phyloP scores from a whole-genome alignment of 2,329 filamentous ascomycete species.

The Sporothrix brasiliensis region DNA sequence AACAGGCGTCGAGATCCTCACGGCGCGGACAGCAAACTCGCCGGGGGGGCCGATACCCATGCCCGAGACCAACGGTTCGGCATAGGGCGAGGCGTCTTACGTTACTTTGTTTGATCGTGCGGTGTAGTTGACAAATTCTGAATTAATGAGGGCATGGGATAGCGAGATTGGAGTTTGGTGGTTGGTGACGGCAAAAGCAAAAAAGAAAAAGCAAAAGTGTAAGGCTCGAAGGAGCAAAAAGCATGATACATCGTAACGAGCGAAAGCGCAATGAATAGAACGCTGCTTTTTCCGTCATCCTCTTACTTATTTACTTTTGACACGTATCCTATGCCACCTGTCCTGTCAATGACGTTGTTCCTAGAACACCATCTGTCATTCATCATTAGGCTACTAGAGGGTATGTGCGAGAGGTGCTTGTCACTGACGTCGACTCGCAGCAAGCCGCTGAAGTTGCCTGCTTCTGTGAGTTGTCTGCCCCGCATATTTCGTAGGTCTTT shows the following conservation, averaged over 20 bases:
- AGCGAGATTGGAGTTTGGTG: slow-evolving; percentile 12
- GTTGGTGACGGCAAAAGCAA: not conserved
- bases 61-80: slow-evolving; percentile 41
- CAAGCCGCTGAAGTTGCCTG: not conserved
- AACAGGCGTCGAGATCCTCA: slow-evolving; percentile 80
- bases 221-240: not conserved
- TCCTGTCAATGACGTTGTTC: not conserved
- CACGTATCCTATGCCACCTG: slow-evolving; percentile 1
- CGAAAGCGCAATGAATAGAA: slow-evolving; percentile 22
- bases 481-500: not conserved
- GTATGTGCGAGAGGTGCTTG: not conserved
- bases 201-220: not conserved
- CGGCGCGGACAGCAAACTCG: slow-evolving; percentile 70
- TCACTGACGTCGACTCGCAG: slow-evolving; percentile 24
- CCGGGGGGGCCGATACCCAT: slow-evolving; percentile 74
- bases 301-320: not conserved
- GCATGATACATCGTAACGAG: slow-evolving; percentile 7
- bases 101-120: not conserved
- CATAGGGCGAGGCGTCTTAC: not conserved
- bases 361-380: not conserved
- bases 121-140: not conserved
- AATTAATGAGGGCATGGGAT: not conserved
- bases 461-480: not conserved
- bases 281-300: not conserved
- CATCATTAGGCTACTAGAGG: not conserved